Evolutionary conservation across 1,139 yeast genomes (phyloP), one percentile per base, ranked within the genome.

Genomic region (Candida sanyaensis): DNA sequence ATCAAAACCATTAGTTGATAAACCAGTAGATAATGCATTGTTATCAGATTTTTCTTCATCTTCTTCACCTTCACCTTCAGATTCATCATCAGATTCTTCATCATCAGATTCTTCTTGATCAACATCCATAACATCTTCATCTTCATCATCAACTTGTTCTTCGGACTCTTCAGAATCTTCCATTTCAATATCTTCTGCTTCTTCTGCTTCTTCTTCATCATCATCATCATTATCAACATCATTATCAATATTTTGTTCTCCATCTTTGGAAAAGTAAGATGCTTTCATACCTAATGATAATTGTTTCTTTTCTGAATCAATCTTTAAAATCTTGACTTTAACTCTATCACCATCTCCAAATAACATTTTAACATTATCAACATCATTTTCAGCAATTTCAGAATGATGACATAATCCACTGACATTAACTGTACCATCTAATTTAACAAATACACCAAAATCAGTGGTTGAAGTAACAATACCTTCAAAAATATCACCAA

Each of bases 241-340:
- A n/a, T n/a, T n/a, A n/a, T n/a, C n/a, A n/a, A n/a, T n/a, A n/a
- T 62, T 68, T 42, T 63, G 67, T 11, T 60, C 72, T 17, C 64
- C 66, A 17, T 63, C 77, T 23, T 66, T 74, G 23, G 75, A 75
- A 66, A 93, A 92, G 68, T 86, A 90, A 4, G 96, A 88, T 2
- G 97, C 97, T 71, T 91, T 93, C 91, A 92, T 85, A 55, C 98
- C 97, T 50, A 92, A 78, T 1, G 96, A 85, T 41, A 92, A 64
- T 62, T 88, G 91, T 54, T 83, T 84, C 76, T 87, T 90, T 17
- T 73, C 82, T 4, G 60, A 50, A 60, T 88, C 85, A 41, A 86
- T 75, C 41, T 75, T 77, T 58, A 92, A 73, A 32, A 93, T 75
- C 69, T 86, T 87, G 38, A 89, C 96, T 70, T 88, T 88, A 41